A percentile compares a stretch with the other conserved stretches of the same genome.
These are phyloP conservation scores for Rhodosporidiobolus sp. DNA, from an alignment of 768 basidiomycete genomes.

Conservation along the genomic window DNA sequence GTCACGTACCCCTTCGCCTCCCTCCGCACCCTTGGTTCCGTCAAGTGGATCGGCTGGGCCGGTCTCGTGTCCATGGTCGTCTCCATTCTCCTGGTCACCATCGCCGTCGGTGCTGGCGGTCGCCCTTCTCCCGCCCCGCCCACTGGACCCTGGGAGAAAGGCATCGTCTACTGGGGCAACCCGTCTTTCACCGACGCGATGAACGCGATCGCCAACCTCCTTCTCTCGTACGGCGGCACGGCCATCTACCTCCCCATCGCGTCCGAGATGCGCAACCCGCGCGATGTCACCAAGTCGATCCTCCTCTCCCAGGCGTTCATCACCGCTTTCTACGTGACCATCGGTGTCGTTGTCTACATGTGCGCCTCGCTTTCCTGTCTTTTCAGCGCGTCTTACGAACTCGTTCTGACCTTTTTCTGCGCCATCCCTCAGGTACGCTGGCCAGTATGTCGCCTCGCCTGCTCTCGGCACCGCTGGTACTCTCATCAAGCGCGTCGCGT, in stretches of 20 bases:
- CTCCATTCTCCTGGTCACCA: slow-evolving; percentile 40
- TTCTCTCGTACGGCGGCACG: slow-evolving; percentile 42
- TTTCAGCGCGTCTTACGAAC: no score
- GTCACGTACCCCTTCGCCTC: slow-evolving; percentile 41
- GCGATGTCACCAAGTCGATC: neutral
- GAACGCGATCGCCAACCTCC: slow-evolving; percentile 47
- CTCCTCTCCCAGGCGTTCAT: slow-evolving; percentile 4
- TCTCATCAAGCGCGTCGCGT: slow-evolving; percentile 1
- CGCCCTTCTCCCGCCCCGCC: slow-evolving; percentile 45
- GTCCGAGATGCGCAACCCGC: slow-evolving; percentile 49
- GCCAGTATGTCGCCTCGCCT: slow-evolving; percentile 40
- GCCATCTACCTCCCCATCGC: slow-evolving; percentile 40
- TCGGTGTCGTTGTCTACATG: slow-evolving; percentile 2
- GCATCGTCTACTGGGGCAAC: slow-evolving; percentile 36
- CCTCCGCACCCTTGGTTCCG: slow-evolving; percentile 46
- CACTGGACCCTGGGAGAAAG: slow-evolving; percentile 39
- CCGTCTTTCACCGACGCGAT: slow-evolving; percentile 44
- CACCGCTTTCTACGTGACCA: slow-evolving; percentile 5
- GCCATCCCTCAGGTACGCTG: no score
- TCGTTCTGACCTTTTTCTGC: neutral
- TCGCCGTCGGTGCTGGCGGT: slow-evolving; percentile 41
- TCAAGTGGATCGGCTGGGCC: slow-evolving; percentile 46
- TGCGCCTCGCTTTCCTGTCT: no score
- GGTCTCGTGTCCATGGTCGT: slow-evolving; percentile 40
- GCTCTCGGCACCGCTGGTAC: slow-evolving; percentile 43